phyloP scores from a whole-genome alignment of 768 basidiomycete genomes.

The Hydnum rufescens region DNA sequence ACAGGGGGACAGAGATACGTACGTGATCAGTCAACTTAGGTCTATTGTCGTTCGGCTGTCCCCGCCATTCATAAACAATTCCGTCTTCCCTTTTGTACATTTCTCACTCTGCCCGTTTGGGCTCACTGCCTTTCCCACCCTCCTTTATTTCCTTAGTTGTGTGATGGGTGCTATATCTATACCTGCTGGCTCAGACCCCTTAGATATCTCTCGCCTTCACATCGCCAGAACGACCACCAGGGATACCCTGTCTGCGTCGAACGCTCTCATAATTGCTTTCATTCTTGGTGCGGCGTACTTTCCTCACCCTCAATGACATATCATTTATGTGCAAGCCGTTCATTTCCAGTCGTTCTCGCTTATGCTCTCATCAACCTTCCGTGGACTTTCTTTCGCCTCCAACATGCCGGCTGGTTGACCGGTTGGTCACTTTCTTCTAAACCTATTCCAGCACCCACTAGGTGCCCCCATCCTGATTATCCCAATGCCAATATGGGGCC shows the following conservation, averaged over 20 bases:
- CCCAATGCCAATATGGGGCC: background rate
- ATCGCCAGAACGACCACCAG: background rate
- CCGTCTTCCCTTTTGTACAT: background rate
- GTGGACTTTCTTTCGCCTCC: background rate
- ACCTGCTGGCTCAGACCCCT: background rate
- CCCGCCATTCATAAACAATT: background rate
- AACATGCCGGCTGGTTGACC: background rate
- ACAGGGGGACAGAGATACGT: no score
- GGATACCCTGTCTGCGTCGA: background rate
- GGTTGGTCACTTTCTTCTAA: background rate
- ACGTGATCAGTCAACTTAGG: background rate
- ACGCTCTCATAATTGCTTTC: background rate
- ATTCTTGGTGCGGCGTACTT: no score
- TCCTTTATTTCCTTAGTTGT: background rate
- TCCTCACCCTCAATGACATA: no score
- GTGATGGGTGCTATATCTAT: constrained; percentile 1
- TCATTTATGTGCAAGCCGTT: no score
- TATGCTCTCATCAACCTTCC: background rate
- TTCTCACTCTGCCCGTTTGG: background rate
- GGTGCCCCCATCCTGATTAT: background rate
- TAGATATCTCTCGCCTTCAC: background rate
- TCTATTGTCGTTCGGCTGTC: background rate
- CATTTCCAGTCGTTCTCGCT: background rate
- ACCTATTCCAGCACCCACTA: background rate
- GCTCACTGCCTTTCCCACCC: no score